Evolutionary conservation across 106 monocot genomes (phyloP).

Genomic region (Dendrobium officinale): DNA sequence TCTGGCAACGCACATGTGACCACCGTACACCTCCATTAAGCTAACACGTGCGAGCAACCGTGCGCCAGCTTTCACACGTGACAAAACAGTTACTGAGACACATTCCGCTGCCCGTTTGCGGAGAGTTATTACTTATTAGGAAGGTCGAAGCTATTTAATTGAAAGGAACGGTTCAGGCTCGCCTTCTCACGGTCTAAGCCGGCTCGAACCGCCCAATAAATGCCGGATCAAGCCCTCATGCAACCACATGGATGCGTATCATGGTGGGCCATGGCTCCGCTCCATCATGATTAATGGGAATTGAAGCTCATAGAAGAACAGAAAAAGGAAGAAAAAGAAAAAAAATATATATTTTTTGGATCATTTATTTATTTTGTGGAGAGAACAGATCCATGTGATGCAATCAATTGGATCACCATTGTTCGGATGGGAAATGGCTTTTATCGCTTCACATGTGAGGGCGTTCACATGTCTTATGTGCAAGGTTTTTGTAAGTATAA

Average conservation of each 20-base stretch:
- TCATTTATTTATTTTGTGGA: background rate
- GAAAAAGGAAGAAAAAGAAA: background rate
- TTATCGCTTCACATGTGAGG: background rate
- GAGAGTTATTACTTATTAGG: background rate
- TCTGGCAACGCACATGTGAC: background rate
- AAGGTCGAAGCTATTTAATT: background rate
- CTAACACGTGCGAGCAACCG: constrained; percentile 2
- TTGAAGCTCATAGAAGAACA: background rate
- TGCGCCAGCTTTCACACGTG: constrained; percentile 1
- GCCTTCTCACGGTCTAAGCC: background rate
- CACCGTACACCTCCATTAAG: background rate
- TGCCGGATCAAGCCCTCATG: background rate
- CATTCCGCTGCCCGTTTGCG: too few relatives aligned
- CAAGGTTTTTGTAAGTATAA: background rate
- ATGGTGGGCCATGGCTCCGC: background rate
- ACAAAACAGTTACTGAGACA: background rate
- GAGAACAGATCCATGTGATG: background rate
- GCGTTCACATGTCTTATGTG: background rate
- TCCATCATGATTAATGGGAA: background rate
- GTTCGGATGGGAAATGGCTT: background rate
- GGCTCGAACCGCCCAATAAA: background rate
- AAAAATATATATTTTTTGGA: background rate
- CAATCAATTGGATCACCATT: background rate
- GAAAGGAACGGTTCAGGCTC: background rate
- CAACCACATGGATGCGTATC: background rate